Conservation (phyloP, 2,329 filamentous ascomycete species). For the Cladorrhinum sp. region DNA sequence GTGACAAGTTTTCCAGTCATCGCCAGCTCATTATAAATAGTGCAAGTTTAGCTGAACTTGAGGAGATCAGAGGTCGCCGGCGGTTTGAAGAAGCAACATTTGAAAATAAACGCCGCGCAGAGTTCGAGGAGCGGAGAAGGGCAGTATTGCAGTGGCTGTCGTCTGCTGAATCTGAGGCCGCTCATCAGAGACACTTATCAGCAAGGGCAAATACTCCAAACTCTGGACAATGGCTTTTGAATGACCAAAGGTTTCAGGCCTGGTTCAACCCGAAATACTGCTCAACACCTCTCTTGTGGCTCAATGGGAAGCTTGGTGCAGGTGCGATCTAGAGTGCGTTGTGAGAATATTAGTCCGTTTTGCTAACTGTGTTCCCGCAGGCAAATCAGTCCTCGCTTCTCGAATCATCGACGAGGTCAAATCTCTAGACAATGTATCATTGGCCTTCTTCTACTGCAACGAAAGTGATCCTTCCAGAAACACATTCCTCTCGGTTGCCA, state of each 20-base stretch:
- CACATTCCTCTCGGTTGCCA: neutral
- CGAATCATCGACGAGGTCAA: neutral
- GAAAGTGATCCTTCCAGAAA: slow-evolving; percentile 1
- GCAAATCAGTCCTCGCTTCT: slow-evolving; percentile 13
- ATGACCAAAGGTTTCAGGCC: neutral
- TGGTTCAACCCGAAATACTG: neutral
- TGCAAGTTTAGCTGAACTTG: neutral
- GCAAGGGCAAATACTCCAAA: neutral
- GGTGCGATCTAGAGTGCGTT: neutral
- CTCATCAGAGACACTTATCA: neutral
- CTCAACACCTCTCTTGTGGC: slow-evolving; percentile 3
- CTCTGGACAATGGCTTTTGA: neutral
- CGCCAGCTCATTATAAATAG: neutral
- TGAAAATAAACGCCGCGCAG: neutral
- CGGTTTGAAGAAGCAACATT: neutral
- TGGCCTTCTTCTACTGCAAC: slow-evolving; percentile 7
- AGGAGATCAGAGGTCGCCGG: neutral
- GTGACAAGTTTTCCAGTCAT: neutral
- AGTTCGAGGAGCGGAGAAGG: neutral
- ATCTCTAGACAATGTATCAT: neutral
- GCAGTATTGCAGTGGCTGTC: neutral
- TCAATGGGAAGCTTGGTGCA: slow-evolving; percentile 11
- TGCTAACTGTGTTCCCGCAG: neutral
- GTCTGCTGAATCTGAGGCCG: neutral
- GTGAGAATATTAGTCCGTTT: neutral